Base-by-base conservation (phyloP, 2,329 filamentous ascomycete species). In the Pyrenophora tritici-repentis region DNA sequence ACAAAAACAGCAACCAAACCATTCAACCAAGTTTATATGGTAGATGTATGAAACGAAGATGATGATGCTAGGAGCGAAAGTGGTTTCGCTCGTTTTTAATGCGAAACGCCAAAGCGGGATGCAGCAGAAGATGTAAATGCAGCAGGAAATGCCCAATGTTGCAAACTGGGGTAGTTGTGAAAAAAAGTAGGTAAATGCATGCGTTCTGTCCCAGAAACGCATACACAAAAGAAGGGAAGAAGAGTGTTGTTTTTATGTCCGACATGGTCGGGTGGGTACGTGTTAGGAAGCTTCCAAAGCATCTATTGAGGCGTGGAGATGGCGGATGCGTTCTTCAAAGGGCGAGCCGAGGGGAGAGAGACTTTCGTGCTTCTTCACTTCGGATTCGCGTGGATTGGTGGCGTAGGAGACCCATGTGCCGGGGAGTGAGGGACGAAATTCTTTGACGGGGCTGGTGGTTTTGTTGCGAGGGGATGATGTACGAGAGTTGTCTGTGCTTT, bases 331-430 rank as follows among this genome's bases (percentile, higher is more conserved):
- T 42, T 70, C 66, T 42, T 59, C 59, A 24, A 71, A 62, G 3
- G 68, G 68, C 1, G 68, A 68, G 32, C 61, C 65, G 2, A 70
- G 62, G 8, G 59, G 63, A 2, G 59, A 54, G 32, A 65, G 54
- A 8, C 62, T 54, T 37, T 50, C 46, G 16, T 44, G 34, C 12
- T 31, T 42, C 43, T 43, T 52, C 14, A 44, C 16, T 22, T 26
- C 20, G 9, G 35, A 40, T 17, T 49, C 50, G 20, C 31, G 48
- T 17, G 34, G 33, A 2, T 34, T 45, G 13, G 36, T 45, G 13
- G 36, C 41, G 20, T 52, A 55, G n/a, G 52, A 55, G 5, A 52
- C 45, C 52, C 52, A 55, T n/a, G 38, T 40, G 10, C 52, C 52
- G 16, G 52, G 52, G n/a, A 55, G 17, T 26, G 42, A 38, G 18